A percentile compares a stretch with the other conserved stretches of the same genome.
phyloP scores from a whole-genome alignment of 108 stramenopile genomes.

The Cyclotella choctawhatcheeana region DNA sequence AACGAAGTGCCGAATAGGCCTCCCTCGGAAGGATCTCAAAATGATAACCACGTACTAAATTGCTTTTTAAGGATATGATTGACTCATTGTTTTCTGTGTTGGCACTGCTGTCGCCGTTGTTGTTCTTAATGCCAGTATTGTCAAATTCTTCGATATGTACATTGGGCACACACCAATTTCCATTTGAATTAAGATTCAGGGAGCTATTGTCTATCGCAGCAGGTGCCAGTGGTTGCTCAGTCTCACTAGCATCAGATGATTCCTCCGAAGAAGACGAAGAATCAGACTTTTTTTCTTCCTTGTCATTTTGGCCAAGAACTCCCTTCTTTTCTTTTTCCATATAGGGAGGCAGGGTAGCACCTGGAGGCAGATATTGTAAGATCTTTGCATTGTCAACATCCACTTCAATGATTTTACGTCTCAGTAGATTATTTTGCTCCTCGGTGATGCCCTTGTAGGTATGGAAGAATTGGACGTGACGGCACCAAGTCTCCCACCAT shows the following conservation, averaged over 20 bases:
- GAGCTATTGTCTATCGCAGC: constrained; percentile 73
- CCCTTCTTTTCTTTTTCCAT: constrained; percentile 31
- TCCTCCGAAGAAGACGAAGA: constrained; percentile 36
- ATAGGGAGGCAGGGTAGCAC: constrained; percentile 31
- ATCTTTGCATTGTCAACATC: constrained; percentile 22
- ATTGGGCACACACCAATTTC: constrained; percentile 4
- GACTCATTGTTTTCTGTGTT: neutral
- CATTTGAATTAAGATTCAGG: constrained; percentile 33
- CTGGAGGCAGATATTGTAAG: constrained; percentile 27
- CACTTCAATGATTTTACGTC: neutral
- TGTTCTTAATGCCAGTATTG: neutral
- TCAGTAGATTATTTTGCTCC: neutral
- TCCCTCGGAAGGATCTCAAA: constrained; percentile 83
- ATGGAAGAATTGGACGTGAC: constrained; percentile 62
- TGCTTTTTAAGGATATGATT: constrained; percentile 50
- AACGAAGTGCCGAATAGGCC: constrained; percentile 67
- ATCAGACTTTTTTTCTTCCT: constrained; percentile 6
- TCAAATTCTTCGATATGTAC: neutral
- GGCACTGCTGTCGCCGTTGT: constrained; percentile 3
- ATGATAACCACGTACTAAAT: constrained; percentile 83
- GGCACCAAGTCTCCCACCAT: constrained; percentile 82
- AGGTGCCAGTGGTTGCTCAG: constrained; percentile 18
- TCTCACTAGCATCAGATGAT: constrained; percentile 40
- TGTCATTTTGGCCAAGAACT: neutral
- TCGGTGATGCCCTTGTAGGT: neutral